phyloP scores from a whole-genome alignment of 768 basidiomycete genomes.

The Ramaria rubella region DNA sequence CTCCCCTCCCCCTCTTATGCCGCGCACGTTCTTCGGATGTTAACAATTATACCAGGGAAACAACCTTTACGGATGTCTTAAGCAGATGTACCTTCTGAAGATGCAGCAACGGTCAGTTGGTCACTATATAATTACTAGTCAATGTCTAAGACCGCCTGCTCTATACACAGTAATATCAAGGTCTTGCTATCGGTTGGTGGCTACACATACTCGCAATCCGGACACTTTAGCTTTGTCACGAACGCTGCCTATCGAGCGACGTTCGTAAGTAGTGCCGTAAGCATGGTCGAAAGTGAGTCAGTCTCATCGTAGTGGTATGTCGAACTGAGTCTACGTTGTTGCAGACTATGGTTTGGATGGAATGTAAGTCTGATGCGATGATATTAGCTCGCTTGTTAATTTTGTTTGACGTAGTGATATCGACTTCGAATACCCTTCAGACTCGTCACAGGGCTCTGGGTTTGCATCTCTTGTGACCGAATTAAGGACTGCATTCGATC shows the following conservation, averaged over 20 bases:
- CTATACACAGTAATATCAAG: conserved; percentile 36
- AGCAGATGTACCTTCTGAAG: conserved; percentile 64
- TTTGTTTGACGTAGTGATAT: conserved; percentile 42
- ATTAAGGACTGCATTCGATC: conserved; percentile 56
- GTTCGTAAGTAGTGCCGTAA: conserved; percentile 57
- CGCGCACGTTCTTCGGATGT: background rate
- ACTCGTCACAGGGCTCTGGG: conserved; percentile 51
- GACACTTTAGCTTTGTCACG: conserved; percentile 62
- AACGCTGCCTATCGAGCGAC: conserved; percentile 41
- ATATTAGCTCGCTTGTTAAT: background rate
- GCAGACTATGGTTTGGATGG: conserved; percentile 75
- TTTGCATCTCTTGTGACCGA: conserved; percentile 59
- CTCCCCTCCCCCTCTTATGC: background rate
- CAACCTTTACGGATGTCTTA: conserved; percentile 76
- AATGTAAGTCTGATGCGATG: conserved; percentile 36
- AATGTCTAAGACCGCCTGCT: background rate
- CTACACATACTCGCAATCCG: conserved; percentile 65
- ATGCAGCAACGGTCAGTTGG: conserved; percentile 39
- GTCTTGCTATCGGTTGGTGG: conserved; percentile 51
- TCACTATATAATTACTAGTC: background rate
- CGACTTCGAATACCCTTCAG: conserved; percentile 74
- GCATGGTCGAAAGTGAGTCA: conserved; percentile 38
- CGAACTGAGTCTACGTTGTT: background rate
- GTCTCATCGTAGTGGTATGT: background rate
- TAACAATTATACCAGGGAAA: conserved; percentile 36